Evolutionary conservation across 345 rosid species (phyloP).

Genomic region (Eucalyptus lansdowneana): DNA sequence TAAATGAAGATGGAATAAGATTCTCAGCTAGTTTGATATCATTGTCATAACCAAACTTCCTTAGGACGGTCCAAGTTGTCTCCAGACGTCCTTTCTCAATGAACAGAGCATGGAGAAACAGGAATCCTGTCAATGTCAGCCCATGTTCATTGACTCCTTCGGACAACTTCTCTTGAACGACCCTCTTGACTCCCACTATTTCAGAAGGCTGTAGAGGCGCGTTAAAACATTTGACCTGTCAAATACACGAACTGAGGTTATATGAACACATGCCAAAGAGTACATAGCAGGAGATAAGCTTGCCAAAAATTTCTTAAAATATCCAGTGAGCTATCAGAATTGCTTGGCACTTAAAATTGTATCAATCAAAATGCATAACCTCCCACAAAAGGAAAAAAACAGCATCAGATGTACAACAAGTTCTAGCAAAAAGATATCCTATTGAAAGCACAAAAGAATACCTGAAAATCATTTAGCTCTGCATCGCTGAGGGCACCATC

Average conservation of each 20-base stretch:
- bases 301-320: not conserved
- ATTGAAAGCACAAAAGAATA: not conserved
- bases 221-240: conserved; percentile 93
- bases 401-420: not conserved
- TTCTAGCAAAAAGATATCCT: not conserved
- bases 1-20: conserved; percentile 66
- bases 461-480: conserved; percentile 74
- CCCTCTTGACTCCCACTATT: conserved; percentile 88
- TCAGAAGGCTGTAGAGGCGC: conserved; percentile 96
- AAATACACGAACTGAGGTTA: not conserved
- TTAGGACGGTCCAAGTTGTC: conserved; percentile 92
- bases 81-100: conserved; percentile 98
- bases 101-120: conserved; percentile 92
- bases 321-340: not conserved
- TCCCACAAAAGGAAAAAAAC: not conserved
- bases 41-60: conserved; percentile 92
- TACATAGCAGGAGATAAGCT: not conserved
- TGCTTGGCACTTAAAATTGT: not conserved
- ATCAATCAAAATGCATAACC: not conserved
- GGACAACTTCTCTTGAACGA: conserved; percentile 84
- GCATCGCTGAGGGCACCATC: conserved; percentile 66
- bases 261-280: not conserved
- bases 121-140: conserved; percentile 88
- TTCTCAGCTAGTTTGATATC: conserved; percentile 89
- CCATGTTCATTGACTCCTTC: conserved; percentile 95